phyloP scores from a whole-genome alignment of 139 green algal genomes.

The Picochlorum sp. region DNA sequence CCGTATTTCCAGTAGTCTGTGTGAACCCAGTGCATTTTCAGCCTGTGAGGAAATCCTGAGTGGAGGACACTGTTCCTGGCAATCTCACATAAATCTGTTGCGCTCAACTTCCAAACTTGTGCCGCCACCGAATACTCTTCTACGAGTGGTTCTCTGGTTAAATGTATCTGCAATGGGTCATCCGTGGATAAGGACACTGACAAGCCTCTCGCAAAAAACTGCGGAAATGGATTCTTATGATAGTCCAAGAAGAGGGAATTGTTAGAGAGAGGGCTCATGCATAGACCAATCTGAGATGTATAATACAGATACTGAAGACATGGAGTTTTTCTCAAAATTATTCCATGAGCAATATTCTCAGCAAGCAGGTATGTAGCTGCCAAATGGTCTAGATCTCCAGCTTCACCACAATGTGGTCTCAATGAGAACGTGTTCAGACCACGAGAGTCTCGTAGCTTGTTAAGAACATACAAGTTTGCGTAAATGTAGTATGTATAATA shows the following conservation, averaged over 20 bases:
- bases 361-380: conserved; percentile 79
- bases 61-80: conserved; percentile 92
- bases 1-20: conserved; percentile 70
- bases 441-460: conserved; percentile 80
- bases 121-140: conserved; percentile 97
- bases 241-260: conserved; percentile 99
- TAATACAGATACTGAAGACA: conserved; percentile 83
- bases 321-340: conserved; percentile 94
- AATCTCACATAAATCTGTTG: conserved; percentile 93
- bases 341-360: conserved; percentile 98
- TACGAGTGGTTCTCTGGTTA: conserved; percentile 95
- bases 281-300: conserved; percentile 77
- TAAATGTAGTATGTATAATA: conserved; percentile 98
- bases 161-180: conserved; percentile 69
- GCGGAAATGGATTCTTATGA: conserved; percentile 97
- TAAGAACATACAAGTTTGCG: conserved; percentile 92
- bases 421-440: conserved; percentile 89
- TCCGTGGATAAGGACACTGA: conserved; percentile 43
- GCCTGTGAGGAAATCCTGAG: conserved; percentile 82
- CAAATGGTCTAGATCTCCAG: conserved; percentile 95
- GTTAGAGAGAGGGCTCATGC: conserved; percentile 95
- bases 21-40: conserved; percentile 68
- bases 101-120: conserved; percentile 90
- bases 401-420: conserved; percentile 78
- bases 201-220: conserved; percentile 93